Conservation (phyloP, 202 grass and related monocot species). For the Brachypodium distachyon region DNA sequence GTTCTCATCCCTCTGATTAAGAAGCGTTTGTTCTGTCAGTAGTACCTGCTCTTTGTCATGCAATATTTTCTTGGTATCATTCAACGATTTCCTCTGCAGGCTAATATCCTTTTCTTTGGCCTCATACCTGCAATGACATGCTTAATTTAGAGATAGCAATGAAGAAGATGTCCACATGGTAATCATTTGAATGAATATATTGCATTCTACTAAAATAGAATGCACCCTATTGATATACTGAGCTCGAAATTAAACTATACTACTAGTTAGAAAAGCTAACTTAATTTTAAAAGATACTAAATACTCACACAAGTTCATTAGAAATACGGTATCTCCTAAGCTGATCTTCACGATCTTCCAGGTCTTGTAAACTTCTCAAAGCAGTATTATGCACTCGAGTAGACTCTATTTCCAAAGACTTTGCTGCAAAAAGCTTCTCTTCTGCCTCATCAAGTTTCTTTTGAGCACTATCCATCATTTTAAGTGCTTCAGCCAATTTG, state of each 20-base stretch:
- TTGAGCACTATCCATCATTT: constrained; percentile 49
- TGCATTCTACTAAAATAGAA: background rate
- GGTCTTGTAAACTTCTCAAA: constrained; percentile 65
- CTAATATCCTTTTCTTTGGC: constrained; percentile 69
- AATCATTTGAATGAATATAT: background rate
- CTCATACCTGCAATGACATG: constrained; percentile 44
- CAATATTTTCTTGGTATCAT: constrained; percentile 64
- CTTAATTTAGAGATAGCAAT: constrained; percentile 1
- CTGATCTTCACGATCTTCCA: constrained; percentile 78
- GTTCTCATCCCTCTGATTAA: constrained; percentile 71
- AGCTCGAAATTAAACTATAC: background rate
- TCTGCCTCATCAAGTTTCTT: constrained; percentile 73
- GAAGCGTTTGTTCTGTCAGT: constrained; percentile 50
- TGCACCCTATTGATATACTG: background rate
- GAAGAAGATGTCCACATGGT: background rate
- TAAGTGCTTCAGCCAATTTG: constrained; percentile 49
- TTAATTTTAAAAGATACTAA: background rate
- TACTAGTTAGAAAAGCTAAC: background rate
- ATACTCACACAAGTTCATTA: constrained; percentile 58
- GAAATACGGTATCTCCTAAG: constrained; percentile 51
- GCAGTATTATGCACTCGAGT: constrained; percentile 33
- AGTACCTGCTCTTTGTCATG: constrained; percentile 64
- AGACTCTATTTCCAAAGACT: constrained; percentile 60
- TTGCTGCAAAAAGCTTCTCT: constrained; percentile 53
- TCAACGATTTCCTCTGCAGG: constrained; percentile 50